These are phyloP conservation scores for bread wheat (Triticum aestivum) DNA, from an alignment of 176 grass and related monocot species.

Conservation along the genomic window DNA sequence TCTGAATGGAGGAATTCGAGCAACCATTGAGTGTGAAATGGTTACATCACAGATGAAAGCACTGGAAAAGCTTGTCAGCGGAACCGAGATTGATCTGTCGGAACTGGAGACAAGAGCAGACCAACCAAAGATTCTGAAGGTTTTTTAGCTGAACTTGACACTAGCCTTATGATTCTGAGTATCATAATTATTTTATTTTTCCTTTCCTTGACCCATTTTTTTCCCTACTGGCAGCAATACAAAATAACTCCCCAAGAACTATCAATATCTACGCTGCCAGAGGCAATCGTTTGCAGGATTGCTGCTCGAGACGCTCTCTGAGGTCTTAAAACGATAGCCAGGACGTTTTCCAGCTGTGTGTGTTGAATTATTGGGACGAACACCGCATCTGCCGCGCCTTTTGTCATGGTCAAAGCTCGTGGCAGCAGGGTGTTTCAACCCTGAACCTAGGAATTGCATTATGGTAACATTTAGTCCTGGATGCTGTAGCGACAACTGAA, in stretches of 20 bases:
- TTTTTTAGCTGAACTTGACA: conserved; percentile 23
- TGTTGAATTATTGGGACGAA: neutral
- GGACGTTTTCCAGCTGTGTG: neutral
- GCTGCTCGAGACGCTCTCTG: conserved; percentile 71
- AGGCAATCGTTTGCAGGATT: conserved; percentile 72
- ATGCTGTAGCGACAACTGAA: neutral
- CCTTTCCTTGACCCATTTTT: neutral
- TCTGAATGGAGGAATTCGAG: neutral
- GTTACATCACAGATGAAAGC: conserved; percentile 54
- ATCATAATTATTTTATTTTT: neutral
- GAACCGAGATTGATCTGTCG: conserved; percentile 58
- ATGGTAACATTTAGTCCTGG: neutral
- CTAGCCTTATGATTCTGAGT: neutral
- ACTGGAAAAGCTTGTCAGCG: conserved; percentile 63
- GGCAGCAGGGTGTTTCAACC: neutral
- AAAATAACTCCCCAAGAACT: conserved; percentile 86
- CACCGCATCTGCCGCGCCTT: neutral
- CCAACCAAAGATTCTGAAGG: conserved; percentile 69
- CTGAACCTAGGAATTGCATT: neutral
- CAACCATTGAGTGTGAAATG: neutral
- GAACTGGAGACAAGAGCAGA: conserved; percentile 66
- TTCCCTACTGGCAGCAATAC: conserved; percentile 54
- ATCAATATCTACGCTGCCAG: conserved; percentile 56
- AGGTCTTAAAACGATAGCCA: neutral
- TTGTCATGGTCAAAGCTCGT: neutral